phyloP scores from a whole-genome alignment of 257 asterid genomes.

The Catharanthus roseus region DNA sequence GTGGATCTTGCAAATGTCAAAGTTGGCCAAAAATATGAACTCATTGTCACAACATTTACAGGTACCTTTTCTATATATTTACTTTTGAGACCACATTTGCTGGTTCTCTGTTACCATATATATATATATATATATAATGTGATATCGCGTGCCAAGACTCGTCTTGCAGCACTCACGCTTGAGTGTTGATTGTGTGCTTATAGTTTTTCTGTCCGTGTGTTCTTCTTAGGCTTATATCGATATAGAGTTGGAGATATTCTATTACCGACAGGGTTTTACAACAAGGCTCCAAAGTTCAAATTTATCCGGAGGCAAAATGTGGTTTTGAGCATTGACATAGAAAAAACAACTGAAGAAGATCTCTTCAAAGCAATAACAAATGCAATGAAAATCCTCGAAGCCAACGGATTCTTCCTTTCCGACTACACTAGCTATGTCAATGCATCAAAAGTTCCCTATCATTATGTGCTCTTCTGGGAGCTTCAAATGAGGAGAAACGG shows the following conservation, averaged over 20 bases:
- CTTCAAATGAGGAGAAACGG: background rate
- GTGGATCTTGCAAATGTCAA: background rate
- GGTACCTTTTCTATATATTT: too few species aligned
- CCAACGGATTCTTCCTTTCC: background rate
- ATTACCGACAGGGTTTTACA: background rate
- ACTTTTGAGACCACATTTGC: too few species aligned
- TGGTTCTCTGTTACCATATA: too few species aligned
- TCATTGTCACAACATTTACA: background rate
- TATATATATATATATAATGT: too few species aligned
- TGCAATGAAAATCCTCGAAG: background rate
- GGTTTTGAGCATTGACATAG: background rate
- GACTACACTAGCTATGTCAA: background rate
- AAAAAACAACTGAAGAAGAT: background rate
- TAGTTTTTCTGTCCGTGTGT: too few species aligned
- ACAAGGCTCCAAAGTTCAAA: background rate
- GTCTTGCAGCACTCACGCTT: too few species aligned
- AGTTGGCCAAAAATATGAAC: background rate
- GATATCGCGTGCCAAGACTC: too few species aligned
- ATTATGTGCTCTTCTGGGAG: constrained; percentile 4
- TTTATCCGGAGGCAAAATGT: background rate
- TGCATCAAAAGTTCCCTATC: background rate
- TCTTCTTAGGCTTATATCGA: background rate
- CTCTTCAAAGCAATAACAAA: background rate
- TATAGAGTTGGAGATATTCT: background rate
- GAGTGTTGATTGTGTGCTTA: too few species aligned